These are phyloP conservation scores for Paramecium sexaurelia DNA, from an alignment of 73 alveolate species.

Conservation along the genomic window DNA sequence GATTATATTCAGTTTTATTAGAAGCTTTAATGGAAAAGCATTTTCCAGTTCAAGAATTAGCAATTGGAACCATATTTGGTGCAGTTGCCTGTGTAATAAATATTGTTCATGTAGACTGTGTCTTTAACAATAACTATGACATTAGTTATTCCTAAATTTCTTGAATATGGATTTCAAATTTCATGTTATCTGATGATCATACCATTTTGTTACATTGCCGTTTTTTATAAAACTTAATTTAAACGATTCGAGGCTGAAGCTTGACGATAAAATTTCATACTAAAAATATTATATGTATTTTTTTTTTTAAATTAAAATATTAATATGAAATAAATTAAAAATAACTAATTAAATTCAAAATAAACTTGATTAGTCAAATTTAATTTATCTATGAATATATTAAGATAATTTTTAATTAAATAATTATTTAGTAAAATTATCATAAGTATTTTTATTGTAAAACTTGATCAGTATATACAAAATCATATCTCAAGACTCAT, in stretches of 20 bases:
- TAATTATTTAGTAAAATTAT: too few relatives aligned
- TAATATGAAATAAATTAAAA: too few relatives aligned
- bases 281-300: too few relatives aligned
- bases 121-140: neutral
- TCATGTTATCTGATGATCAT: neutral
- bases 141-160: neutral
- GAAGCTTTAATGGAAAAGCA: slow-evolving; percentile 12
- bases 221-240: neutral
- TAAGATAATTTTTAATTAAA: too few relatives aligned
- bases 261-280: neutral
- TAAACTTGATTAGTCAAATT: too few relatives aligned
- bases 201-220: neutral
- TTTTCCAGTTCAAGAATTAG: neutral
- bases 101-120: neutral
- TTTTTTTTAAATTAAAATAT: too few relatives aligned
- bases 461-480: neutral
- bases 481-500: neutral
- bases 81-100: slow-evolving; percentile 6
- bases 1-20: neutral
- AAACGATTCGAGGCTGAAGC: slow-evolving; percentile 2
- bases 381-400: too few relatives aligned
- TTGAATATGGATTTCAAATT: neutral
- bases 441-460: too few relatives aligned
- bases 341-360: too few relatives aligned
- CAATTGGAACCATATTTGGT: neutral